Conservation (phyloP, 2,329 filamentous ascomycete genomes). For the Cryphonectria japonica region DNA sequence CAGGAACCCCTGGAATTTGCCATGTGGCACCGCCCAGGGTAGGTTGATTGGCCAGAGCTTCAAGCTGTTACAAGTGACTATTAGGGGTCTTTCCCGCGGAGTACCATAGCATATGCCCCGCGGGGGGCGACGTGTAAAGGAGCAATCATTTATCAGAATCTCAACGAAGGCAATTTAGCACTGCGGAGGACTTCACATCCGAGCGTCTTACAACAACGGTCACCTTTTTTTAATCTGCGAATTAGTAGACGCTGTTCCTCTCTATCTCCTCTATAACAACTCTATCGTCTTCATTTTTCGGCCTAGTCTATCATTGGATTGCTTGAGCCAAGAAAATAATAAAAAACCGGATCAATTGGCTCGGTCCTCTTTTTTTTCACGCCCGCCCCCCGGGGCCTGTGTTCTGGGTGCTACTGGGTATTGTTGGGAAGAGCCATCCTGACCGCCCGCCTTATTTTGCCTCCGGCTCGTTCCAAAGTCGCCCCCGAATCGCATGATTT, state of each 20-base stretch:
- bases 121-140: not conserved
- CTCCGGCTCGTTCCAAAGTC: constrained; percentile 25
- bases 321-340: not conserved
- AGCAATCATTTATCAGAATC: not conserved
- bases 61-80: not conserved
- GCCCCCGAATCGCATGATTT: constrained; percentile 29
- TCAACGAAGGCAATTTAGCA: not conserved
- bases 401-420: constrained; percentile 1
- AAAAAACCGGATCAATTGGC: constrained; percentile 10
- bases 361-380: constrained; percentile 4
- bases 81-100: not conserved
- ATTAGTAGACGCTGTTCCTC: not conserved
- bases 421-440: constrained; percentile 10
- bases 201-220: not conserved
- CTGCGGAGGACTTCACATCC: not conserved
- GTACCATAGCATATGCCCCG: not conserved
- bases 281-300: not conserved
- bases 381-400: not conserved
- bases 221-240: not conserved
- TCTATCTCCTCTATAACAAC: not conserved
- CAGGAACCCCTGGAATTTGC: constrained; percentile 1
- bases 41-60: not conserved
- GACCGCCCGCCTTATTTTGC: constrained; percentile 18
- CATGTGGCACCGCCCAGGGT: constrained; percentile 2
- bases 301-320: not conserved